phyloP scores from a whole-genome alignment of 1,139 yeast genomes.

The Hyphopichia pseudoburtonii region DNA sequence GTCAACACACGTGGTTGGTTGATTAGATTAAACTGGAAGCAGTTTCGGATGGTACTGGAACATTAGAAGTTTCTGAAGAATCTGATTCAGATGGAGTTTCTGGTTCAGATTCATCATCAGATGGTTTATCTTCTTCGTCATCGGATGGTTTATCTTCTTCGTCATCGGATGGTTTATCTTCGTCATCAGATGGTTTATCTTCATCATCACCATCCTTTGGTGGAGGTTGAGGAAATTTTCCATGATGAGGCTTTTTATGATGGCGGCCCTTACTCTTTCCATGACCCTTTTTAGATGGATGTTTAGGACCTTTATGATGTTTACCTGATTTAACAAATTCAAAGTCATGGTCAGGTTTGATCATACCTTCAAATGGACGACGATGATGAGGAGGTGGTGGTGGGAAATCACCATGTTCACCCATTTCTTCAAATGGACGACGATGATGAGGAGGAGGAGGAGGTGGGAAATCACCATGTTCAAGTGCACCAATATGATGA shows the following conservation, averaged over 20 bases:
- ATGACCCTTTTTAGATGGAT: no score
- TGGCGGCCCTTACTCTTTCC: no score
- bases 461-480: not conserved
- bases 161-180: no score
- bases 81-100: not conserved
- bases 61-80: not conserved
- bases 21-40: conserved; percentile 1
- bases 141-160: no score
- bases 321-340: no score
- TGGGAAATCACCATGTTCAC: not conserved
- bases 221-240: conserved; percentile 1
- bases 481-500: conserved; percentile 1
- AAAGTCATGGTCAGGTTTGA: no score
- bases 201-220: not conserved
- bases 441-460: conserved; percentile 3
- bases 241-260: no score
- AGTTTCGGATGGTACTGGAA: not conserved
- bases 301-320: not conserved
- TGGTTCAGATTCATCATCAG: no score
- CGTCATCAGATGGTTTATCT: no score
- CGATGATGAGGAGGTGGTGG: not conserved
- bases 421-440: not conserved
- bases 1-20: no score
- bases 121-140: no score
- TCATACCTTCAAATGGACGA: not conserved